A percentile compares a stretch with the other conserved stretches of the same genome.
phyloP scores from a whole-genome alignment of 2,329 filamentous ascomycete genomes.

The Clarireedia paspali region DNA sequence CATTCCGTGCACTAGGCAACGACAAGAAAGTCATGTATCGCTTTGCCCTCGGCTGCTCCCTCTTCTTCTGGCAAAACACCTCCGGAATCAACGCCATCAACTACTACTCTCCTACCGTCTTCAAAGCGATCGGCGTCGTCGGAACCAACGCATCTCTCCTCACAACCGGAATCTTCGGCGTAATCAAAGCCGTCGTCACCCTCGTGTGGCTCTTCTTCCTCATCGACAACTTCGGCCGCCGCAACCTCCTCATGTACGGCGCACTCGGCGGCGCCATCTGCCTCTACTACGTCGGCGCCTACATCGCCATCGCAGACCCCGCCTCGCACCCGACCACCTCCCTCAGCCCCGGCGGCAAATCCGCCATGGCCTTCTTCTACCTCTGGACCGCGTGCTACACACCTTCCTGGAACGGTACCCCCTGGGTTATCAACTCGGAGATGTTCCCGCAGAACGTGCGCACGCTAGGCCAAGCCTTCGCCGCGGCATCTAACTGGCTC shows the following conservation, averaged over 20 bases:
- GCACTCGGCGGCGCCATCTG: slow-evolving; percentile 13
- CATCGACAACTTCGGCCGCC: slow-evolving; percentile 50
- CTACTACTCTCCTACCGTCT: slow-evolving; percentile 23
- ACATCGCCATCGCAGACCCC: slow-evolving; percentile 30
- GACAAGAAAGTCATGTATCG: slow-evolving; percentile 39
- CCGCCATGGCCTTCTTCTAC: slow-evolving; percentile 65
- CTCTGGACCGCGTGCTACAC: slow-evolving; percentile 49
- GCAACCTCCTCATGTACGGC: slow-evolving; percentile 32
- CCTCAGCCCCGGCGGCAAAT: slow-evolving; percentile 38
- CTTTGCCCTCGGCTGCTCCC: slow-evolving; percentile 63
- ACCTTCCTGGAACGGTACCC: slow-evolving; percentile 24
- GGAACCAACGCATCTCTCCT: slow-evolving; percentile 19
- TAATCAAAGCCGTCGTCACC: slow-evolving; percentile 18
- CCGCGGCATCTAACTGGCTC: slow-evolving; percentile 63
- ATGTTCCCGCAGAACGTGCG: slow-evolving; percentile 48
- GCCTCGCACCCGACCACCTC: slow-evolving; percentile 25
- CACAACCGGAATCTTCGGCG: slow-evolving; percentile 21
- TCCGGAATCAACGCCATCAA: slow-evolving; percentile 24
- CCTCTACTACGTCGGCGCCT: slow-evolving; percentile 24
- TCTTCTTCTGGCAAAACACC: slow-evolving; percentile 32
- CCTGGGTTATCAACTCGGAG: slow-evolving; percentile 24
- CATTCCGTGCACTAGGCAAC: slow-evolving; percentile 38
- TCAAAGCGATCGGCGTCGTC: slow-evolving; percentile 19
- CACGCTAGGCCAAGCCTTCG: slow-evolving; percentile 63
- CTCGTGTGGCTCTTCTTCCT: slow-evolving; percentile 46